Evolutionary conservation across 495 filamentous ascomycete genomes (phyloP), one percentile per base, ranked within the genome.

Genomic region (Neurospora africana): DNA sequence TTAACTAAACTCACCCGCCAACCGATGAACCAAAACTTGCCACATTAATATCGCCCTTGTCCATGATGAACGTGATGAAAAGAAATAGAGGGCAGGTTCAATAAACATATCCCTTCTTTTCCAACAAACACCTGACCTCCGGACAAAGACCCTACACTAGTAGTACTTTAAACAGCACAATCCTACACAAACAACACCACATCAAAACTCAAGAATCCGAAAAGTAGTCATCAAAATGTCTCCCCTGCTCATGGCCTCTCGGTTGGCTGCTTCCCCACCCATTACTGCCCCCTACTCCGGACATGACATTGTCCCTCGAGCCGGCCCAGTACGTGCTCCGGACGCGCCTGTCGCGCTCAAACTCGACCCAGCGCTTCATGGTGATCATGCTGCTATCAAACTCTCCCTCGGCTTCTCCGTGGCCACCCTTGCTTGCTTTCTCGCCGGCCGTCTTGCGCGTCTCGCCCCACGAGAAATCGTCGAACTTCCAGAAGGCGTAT

Each of bases 401-500:
- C 81, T 98, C 95, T 72, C 96, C 96, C 83, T 98, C 94, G 71
- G 91, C 91, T 74, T 93, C 93, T 37, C 91, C 91, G 53, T 65
- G 53, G 58, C 92, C 92, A 2, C 88, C 88, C 75, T 86, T 86
- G 84, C 93, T 92, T 11, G 87, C 89, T 84, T 93, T 93, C 77
- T 96, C 96, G 3, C 93, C 94, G 2, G 90, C 93, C 15, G 95
- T 97, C 88, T 98, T 96, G 36, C 96, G 89, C 36, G 96, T 99
- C 76, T 99, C 96, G 74, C 96, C 96, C 95, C 96, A 99, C 78
- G 92, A 95, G 85, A 99, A 99, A 82, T 99, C 96, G 78, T 99
- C 96, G 80, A 99, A 99, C 80, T 99, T 98, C 96, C 96, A 99
- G 84, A 93, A 99, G 7, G 96, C 92, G 77, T 99, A 99, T 19